Evolutionary conservation across 2,329 filamentous ascomycete species (phyloP).

Genomic region (Fusarium austroafricanum): DNA sequence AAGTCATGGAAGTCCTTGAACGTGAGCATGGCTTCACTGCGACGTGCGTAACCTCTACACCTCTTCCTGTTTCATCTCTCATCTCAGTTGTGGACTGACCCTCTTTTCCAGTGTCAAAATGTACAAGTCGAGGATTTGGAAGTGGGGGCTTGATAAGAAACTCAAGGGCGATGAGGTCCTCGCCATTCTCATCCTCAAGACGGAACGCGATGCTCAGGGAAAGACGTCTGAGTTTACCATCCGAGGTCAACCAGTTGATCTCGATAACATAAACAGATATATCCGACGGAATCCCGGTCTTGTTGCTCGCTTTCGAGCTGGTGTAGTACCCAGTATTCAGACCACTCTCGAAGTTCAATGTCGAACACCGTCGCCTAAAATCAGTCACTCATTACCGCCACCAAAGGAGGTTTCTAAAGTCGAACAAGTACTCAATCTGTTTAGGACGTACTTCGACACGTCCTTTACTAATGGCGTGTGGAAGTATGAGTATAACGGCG

Average conservation of each 20-base stretch:
- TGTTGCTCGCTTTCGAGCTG: slow-evolving; percentile 48
- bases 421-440: slow-evolving; percentile 47
- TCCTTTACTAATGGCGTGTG: slow-evolving; percentile 47
- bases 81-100: background rate
- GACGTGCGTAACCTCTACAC: slow-evolving; percentile 49
- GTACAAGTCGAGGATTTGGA: slow-evolving; percentile 58
- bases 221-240: slow-evolving; percentile 53
- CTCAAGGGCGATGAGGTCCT: slow-evolving; percentile 56
- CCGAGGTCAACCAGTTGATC: slow-evolving; percentile 53
- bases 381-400: slow-evolving; percentile 35
- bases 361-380: slow-evolving; percentile 46
- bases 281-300: slow-evolving; percentile 54
- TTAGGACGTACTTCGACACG: slow-evolving; percentile 47
- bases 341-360: slow-evolving; percentile 50
- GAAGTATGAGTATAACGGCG: slow-evolving; percentile 48
- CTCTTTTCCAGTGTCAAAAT: slow-evolving; percentile 52
- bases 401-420: slow-evolving; percentile 39
- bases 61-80: background rate
- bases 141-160: slow-evolving; percentile 58
- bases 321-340: slow-evolving; percentile 48
- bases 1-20: slow-evolving; percentile 55
- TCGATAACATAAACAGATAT: slow-evolving; percentile 56
- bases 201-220: slow-evolving; percentile 51
- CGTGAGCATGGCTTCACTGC: slow-evolving; percentile 53
- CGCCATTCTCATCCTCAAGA: slow-evolving; percentile 53